Evolutionary conservation across 2,329 filamentous ascomycete species (phyloP), one percentile per base, ranked within the genome.

Genomic region (Xylariaceae sp.): DNA sequence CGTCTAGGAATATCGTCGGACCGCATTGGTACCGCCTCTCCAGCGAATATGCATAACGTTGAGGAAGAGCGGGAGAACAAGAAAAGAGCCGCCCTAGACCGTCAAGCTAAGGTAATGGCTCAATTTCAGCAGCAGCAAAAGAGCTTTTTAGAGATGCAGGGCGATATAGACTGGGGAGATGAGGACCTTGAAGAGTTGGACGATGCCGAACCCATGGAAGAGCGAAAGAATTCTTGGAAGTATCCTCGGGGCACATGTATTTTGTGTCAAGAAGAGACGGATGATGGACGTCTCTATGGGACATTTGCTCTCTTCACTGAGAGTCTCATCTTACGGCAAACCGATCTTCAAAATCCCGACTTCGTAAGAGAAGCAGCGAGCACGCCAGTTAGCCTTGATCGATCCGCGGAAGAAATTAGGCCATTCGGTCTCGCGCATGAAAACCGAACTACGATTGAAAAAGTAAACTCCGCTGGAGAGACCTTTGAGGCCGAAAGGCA

Each of bases 71-170:
- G 83, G 15, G 88, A 92, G 69, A 76, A 84, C 56, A 96, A 92
- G 76, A 99, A 96, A 77, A 88, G 88, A 71, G 89, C 92, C 49
- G 94, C 94, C 0, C 74, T 92, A 39, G 92, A 91, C 63, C 84
- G 94, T 19, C 92, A 97, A 71, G 92, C 92, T 1, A 88, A 85
- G 65, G 90, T 99, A 30, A 96, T 99, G 92, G 94, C 92, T 1
- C 91, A 96, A 67, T 96, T 99, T 72, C 94, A 97, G 69, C 88
- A 96, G 67, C 92, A 99, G 67, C 95, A 97, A 68, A 92, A 95
- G 72, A 94, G 84, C 64, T 99, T 99, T 72, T 76, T 99, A 73
- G 87, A 89, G 53, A 94, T 87, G 60, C 92, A 96, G 70, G 87
- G 83, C n/a, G 80, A 85, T 40, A 81, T 96, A 56, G 88, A 96